Evolutionary conservation across 176 grass and related monocot genomes (phyloP), one percentile per base, ranked within the genome.

Genomic region (Oryza coarctata): DNA sequence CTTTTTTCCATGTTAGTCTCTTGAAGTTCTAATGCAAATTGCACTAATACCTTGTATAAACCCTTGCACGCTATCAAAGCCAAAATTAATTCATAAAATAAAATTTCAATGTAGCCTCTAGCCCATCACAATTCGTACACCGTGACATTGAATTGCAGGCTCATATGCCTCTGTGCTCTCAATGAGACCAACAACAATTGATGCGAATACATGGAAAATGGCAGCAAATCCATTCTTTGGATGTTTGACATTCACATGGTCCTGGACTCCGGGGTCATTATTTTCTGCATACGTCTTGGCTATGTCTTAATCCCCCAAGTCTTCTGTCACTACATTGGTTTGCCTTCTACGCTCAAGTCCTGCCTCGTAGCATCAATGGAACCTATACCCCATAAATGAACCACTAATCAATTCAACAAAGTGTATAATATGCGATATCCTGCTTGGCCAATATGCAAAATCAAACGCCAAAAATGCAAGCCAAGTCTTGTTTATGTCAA

Each of bases 11-110:
- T 61, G 15, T 12, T 57, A 6, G 26, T 23, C 15, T 55, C 13
- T 27, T 80, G 13, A 68, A 68, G 33, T 69, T 62, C 36, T 62
- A 70, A 70, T 29, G 63, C 55, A 79, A 63, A 55, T 40, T 50
- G 67, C 30, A 29, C 11, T 29, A 71, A 71, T 52, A 30, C 30
- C 62, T 30, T 64, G 71, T 50, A 20, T 77, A 5, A 69, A 35
- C 5, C 58, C 17, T 57, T 57, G 52, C 52, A n/a, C 2, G 6
- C 52, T 57, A 57, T 23, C 20, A n/a, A 9, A 57, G 20, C 17
- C 5, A 20, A 52, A 20, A 20, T 52, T 20, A 52, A 52, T 52
- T 52, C 17, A 6, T 18, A n/a, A 57, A n/a, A 57, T 6, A 12
- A 57, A 18, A 20, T 50, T 50, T 50, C 47, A 50, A 50, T 50